Base-by-base conservation (phyloP, 352 stramenopile genomes). In the Blastocystis sp. region DNA sequence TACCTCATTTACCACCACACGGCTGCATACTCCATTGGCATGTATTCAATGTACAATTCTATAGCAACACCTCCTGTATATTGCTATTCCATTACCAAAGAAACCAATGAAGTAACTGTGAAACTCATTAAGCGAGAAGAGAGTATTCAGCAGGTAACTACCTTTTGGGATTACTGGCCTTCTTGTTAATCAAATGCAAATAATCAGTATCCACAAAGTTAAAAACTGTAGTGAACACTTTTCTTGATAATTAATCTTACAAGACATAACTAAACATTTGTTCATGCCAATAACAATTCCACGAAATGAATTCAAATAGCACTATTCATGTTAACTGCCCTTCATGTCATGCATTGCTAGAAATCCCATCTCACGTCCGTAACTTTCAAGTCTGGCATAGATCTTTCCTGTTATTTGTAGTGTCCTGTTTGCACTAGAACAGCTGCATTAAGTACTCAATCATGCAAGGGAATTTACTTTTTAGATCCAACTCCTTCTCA, bases 1-100 rank as follows among this genome's bases (percentile, higher is more conserved):
- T 90, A 90, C 51, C 37, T 80, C 1, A 15, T 90, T 11, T 75
- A 75, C n/a, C 76, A 87, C 37, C 57, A 87, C 17, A 75, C 76
- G 7, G 76, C 57, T 17, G 76, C 76, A 15, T 87, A 87, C 44
- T 75, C 76, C 0, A 87, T 87, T 44, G 40, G 35, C 33, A 87
- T 87, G 76, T 87, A 87, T 44, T 87, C 76, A 24, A 69, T 57
- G 33, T 87, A 87, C 42, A 87, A 87, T n/a, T 87, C 37, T 33
- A 57, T 69, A 40, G 27, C 40, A 40, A 57, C 76, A 24, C 76
- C 76, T 69, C 60, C 76, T 19, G 76, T 51, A 1, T 75, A 73
- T 48, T 24, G 56, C 1, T 87, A 87, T 44, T 73, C 37, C 15
- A 24, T 75, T 76, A 5, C 44, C 1, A 30, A 19, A 4, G 40